These are phyloP conservation scores for Lagenidium sp. DNA, from an alignment of 352 stramenopile species.

Conservation along the genomic window DNA sequence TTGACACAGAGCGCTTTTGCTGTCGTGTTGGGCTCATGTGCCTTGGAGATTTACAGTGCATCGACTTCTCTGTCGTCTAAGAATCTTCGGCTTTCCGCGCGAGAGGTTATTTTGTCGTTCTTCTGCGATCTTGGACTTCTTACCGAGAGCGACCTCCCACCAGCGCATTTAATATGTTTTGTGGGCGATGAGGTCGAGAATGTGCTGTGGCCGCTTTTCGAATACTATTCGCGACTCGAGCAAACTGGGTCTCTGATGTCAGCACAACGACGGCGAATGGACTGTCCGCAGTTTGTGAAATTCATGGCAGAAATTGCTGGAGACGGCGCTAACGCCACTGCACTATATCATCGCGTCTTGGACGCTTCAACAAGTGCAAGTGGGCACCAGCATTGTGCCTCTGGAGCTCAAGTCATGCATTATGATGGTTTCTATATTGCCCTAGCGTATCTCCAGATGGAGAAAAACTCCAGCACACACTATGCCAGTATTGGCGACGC, in stretches of 20 bases:
- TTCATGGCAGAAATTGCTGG: constrained; percentile 80
- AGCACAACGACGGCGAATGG: constrained; percentile 2
- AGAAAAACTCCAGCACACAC: constrained; percentile 17
- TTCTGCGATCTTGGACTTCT: constrained; percentile 54
- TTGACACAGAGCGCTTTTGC: constrained; percentile 37
- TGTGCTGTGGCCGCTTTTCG: constrained; percentile 72
- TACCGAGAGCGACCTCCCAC: constrained; percentile 29
- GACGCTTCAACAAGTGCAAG: no score
- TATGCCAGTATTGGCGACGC: constrained; percentile 46
- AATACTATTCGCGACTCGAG: constrained; percentile 43
- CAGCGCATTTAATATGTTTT: constrained; percentile 32
- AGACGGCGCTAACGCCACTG: constrained; percentile 19
- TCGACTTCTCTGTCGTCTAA: no score
- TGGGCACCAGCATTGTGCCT: no score
- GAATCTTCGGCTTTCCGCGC: constrained; percentile 34
- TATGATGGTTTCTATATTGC: constrained; percentile 71
- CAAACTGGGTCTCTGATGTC: no score
- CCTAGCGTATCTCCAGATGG: constrained; percentile 44
- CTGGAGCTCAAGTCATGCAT: constrained; percentile 4
- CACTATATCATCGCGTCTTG: constrained; percentile 28
- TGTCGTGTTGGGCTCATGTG: constrained; percentile 49
- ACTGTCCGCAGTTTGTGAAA: constrained; percentile 23
- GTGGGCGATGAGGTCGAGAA: constrained; percentile 59
- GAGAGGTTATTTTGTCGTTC: constrained; percentile 59
- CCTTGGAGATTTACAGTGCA: constrained; percentile 42